phyloP scores from a whole-genome alignment of 2,329 filamentous ascomycete species.

The Biscogniauxia sp. region DNA sequence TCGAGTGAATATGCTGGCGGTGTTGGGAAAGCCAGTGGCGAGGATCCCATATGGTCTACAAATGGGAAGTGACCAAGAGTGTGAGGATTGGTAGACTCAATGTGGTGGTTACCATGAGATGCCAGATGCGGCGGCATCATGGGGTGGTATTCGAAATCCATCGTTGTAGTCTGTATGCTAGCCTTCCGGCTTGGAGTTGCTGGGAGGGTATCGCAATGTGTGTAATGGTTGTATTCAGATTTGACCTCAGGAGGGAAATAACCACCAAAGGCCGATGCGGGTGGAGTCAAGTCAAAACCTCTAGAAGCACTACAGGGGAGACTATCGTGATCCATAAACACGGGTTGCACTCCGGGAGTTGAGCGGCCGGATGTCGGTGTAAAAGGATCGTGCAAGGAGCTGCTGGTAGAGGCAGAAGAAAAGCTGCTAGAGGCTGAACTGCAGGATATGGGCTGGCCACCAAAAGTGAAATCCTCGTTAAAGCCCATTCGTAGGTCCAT shows the following conservation, averaged over 20 bases:
- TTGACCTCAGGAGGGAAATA: constrained; percentile 29
- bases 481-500: constrained; percentile 32
- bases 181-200: constrained; percentile 24
- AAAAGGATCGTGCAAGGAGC: constrained; percentile 26
- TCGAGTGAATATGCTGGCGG: constrained; percentile 17
- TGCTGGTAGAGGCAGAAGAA: constrained; percentile 30
- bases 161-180: constrained; percentile 19
- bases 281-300: constrained; percentile 32
- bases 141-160: constrained; percentile 27
- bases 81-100: constrained; percentile 18
- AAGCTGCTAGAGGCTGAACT: constrained; percentile 30
- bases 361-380: constrained; percentile 35
- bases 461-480: constrained; percentile 27
- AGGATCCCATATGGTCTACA: constrained; percentile 19
- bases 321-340: constrained; percentile 26
- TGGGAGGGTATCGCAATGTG: constrained; percentile 17
- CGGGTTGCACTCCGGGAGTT: constrained; percentile 26
- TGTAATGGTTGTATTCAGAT: constrained; percentile 17
- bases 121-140: constrained; percentile 17
- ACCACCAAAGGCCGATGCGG: constrained; percentile 29
- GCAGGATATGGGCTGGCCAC: constrained; percentile 19
- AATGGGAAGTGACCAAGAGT: constrained; percentile 18
- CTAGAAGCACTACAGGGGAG: constrained; percentile 23
- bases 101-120: constrained; percentile 11
- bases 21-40: constrained; percentile 17